Evolutionary conservation across 2,329 filamentous ascomycete species (phyloP), one percentile per base, ranked within the genome.

Genomic region (Clarireedia homoeocarpa): DNA sequence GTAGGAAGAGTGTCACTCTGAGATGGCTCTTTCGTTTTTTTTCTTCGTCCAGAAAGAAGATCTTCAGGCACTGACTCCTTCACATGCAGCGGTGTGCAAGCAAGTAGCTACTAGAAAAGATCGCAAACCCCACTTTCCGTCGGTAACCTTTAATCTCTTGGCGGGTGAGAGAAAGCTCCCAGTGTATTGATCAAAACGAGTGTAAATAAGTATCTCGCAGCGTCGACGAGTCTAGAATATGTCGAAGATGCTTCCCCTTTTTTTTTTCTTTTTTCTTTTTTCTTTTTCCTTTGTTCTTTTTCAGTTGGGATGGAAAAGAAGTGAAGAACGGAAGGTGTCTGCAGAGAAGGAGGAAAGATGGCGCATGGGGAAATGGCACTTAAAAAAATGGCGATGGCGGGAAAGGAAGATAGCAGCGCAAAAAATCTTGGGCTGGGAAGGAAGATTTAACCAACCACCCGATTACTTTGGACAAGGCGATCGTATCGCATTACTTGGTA

Each of bases 41-140:
- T 52, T 9, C 10, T 17, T 27, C n/a, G 20, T 23, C 39, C 26
- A 26, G 27, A 27, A 24, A 53, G 36, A 48, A 47, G 27, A 53
- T 53, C 51, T 47, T 53, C 42, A 53, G 51, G 51, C 38, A 53
- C 5, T 47, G 42, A 53, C 20, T 53, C 27, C 51, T 27, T 53
- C 40, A 53, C 51, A 53, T 53, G 51, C 51, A 53, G 51, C 51
- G 34, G 51, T 44, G 51, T 42, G 39, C 39, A 42, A 42, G 39
- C 17, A 42, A 42, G 39, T 42, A 42, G 39, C 14, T n/a, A 42
- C 15, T 20, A 42, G 17, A 20, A n/a, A 42, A 42, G 39, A n/a
- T n/a, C 4, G 39, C 39, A 42, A 42, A 42, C 30, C 30, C 30
- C 30, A 34, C 30, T 34, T 34, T 34, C 30, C 30, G 30, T 34